Conservation (phyloP, 495 filamentous ascomycete genomes). For the Pyronema omphalodes region DNA sequence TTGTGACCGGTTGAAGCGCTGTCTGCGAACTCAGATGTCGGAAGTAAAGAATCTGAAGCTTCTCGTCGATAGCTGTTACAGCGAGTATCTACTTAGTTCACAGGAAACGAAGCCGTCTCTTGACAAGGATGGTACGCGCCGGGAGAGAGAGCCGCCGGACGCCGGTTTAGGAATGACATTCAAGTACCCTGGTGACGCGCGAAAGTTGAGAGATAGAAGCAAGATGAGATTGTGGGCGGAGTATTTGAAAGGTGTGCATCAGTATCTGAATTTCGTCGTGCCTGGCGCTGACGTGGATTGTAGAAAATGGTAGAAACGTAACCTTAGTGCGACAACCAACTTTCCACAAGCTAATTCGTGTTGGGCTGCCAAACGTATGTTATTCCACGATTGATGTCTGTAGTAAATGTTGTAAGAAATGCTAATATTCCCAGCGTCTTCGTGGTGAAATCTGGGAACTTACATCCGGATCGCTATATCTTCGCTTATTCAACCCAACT, state of each 20-base stretch:
- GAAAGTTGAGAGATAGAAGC: conserved; percentile 80
- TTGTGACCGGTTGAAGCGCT: conserved; percentile 85
- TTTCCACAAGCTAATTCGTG: conserved; percentile 90
- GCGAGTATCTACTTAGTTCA: conserved; percentile 65
- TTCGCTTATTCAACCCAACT: conserved; percentile 68
- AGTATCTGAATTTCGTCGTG: too few species aligned
- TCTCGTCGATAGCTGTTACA: conserved; percentile 71
- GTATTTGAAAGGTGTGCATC: conserved; percentile 51
- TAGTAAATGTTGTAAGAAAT: not conserved
- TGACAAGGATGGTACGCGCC: conserved; percentile 32
- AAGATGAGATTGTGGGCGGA: conserved; percentile 97
- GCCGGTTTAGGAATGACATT: conserved; percentile 85
- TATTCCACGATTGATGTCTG: not conserved
- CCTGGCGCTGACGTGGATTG: not conserved
- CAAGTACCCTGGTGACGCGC: conserved; percentile 88
- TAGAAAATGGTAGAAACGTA: conserved; percentile 84
- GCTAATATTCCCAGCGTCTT: conserved; percentile 33
- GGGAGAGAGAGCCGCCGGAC: conserved; percentile 53
- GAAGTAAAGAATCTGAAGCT: conserved; percentile 65
- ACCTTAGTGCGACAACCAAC: conserved; percentile 88
- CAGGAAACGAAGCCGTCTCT: conserved; percentile 21
- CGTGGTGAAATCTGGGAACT: conserved; percentile 94
- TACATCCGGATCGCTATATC: conserved; percentile 72
- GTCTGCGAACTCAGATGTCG: conserved; percentile 62
- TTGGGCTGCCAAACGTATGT: conserved; percentile 64